Conservation (phyloP, 2,329 filamentous ascomycete genomes). For the Ophiostoma tasmaniense region DNA sequence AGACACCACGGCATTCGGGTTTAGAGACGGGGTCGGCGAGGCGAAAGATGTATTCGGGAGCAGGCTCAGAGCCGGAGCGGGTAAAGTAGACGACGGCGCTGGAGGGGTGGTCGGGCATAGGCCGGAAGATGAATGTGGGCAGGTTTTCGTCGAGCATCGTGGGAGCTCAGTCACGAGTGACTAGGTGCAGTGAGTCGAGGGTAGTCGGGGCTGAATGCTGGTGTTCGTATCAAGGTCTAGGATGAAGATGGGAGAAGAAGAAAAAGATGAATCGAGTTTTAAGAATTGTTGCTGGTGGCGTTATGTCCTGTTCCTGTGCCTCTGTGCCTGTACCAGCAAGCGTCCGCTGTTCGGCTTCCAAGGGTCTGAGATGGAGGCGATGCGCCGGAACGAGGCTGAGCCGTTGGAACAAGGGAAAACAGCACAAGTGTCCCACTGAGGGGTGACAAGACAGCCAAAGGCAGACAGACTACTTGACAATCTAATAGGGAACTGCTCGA, state of each 20-base stretch:
- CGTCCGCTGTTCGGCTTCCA: background rate
- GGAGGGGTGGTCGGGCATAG: constrained; percentile 43
- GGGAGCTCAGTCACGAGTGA: background rate
- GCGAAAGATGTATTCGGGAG: constrained; percentile 71
- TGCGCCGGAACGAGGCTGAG: constrained; percentile 4
- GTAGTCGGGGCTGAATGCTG: background rate
- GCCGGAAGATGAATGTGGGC: constrained; percentile 57
- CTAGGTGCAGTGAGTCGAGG: background rate
- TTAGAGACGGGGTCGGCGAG: constrained; percentile 60
- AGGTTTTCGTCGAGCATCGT: constrained; percentile 87
- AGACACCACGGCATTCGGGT: constrained; percentile 67
- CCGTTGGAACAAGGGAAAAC: background rate
- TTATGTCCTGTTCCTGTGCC: background rate
- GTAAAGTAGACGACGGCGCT: constrained; percentile 51
- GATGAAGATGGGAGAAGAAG: background rate
- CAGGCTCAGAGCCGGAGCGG: constrained; percentile 71
- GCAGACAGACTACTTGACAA: background rate
- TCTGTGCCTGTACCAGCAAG: background rate
- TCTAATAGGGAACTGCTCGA: background rate
- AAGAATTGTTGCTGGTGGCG: background rate
- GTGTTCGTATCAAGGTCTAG: background rate
- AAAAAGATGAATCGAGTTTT: background rate
- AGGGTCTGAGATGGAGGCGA: background rate
- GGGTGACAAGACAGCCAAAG: background rate
- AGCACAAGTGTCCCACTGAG: background rate